Base-by-base conservation (phyloP, 768 basidiomycete species). In the Tephrocybe sp. region DNA sequence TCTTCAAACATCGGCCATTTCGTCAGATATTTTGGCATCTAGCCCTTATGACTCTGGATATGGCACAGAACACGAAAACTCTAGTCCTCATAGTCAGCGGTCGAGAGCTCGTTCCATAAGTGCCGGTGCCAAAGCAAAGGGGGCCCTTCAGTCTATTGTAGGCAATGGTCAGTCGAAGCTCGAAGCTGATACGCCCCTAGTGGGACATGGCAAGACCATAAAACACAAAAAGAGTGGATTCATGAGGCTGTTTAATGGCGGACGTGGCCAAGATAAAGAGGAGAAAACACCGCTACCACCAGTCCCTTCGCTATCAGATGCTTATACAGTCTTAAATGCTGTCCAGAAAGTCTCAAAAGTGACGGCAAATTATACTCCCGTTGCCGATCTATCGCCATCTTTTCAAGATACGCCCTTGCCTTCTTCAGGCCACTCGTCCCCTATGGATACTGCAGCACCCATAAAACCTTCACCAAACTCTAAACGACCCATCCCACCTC, bases 161-260 rank as follows among this genome's bases (percentile, higher is more conserved):
- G 68, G 71, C 13, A 55, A 52, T 54, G 59, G 41, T 22, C 72
- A 67, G 34, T 47, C 66, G 12, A 75, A 70, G 51, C 69, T 67
- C 31, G 77, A 76, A 40, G 69, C 71, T 5, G 81, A 78, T 27
- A 62, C 69, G n/a, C n/a, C n/a, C n/a, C n/a, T n/a, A n/a, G n/a
- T n/a, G 2, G 49, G 53, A 5, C 43, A 44, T 4, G 51, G 48
- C 9, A 86, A 81, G 57, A 55, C 67, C 1, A 64, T 92, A 42
- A 88, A 80, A 58, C 85, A 86, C 52, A 90, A 87, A 72, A 91
- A 86, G 64, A 91, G 89, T 54, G 89, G 78, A 7, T 89, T 92
- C 61, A 80, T 92, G 84, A 74, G 86, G 43, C 68, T 92, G 9
- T 90, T 92, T 62, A 82, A 84, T 58, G 74, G 76, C 15, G 67